phyloP scores from a whole-genome alignment of 371 early-diverging fungal genomes.

The Mortierella sp. region DNA sequence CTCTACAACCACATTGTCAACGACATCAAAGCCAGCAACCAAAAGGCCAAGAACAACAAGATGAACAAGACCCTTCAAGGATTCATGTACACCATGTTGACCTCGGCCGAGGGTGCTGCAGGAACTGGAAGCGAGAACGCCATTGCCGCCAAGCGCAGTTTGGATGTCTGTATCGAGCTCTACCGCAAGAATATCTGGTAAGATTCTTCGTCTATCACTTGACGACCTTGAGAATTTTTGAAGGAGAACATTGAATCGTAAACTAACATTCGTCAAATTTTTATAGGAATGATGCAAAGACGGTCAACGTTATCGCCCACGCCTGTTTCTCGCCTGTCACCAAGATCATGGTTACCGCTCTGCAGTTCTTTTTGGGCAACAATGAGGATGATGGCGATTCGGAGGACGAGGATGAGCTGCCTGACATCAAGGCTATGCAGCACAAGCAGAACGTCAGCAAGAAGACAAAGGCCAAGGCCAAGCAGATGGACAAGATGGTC shows the following conservation, averaged over 20 bases:
- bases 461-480: conserved; percentile 84
- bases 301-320: conserved; percentile 96
- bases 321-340: conserved; percentile 93
- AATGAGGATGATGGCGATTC: conserved; percentile 79
- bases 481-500: conserved; percentile 80
- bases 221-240: too few species aligned
- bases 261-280: background rate
- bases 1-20: conserved; percentile 93
- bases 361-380: conserved; percentile 93
- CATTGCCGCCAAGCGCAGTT: conserved; percentile 93
- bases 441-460: conserved; percentile 83
- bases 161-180: conserved; percentile 95
- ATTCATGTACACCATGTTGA: conserved; percentile 95
- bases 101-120: conserved; percentile 63
- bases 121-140: conserved; percentile 78
- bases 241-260: background rate
- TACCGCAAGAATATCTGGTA: conserved; percentile 95
- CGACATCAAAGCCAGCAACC: conserved; percentile 94
- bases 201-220: too few species aligned
- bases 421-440: conserved; percentile 81
- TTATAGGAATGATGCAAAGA: conserved; percentile 91
- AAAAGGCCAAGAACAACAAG: conserved; percentile 94
- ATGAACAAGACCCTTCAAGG: conserved; percentile 96
- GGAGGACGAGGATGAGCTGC: conserved; percentile 69
- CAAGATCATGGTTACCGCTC: conserved; percentile 91